Evolutionary conservation across 306 rosid genomes (phyloP).

Genomic region (Trifolium repens): DNA sequence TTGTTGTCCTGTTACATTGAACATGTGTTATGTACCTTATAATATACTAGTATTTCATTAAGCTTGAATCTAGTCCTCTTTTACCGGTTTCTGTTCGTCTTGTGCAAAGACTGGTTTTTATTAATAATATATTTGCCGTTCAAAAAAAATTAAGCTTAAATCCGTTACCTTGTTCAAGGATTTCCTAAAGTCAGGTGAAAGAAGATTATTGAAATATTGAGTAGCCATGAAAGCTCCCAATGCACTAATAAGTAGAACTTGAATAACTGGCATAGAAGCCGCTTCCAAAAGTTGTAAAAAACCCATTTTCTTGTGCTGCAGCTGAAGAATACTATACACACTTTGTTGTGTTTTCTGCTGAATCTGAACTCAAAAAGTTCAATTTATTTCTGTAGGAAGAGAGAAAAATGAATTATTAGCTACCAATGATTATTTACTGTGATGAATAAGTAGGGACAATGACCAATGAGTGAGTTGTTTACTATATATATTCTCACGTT

Average conservation of each 20-base stretch:
- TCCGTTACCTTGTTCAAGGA: conserved; percentile 75
- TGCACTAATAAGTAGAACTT: conserved; percentile 71
- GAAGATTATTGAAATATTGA: conserved; percentile 58
- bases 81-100: no score
- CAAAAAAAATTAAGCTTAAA: background rate
- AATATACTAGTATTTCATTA: background rate
- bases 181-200: conserved; percentile 56
- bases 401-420: background rate
- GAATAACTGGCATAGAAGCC: conserved; percentile 78
- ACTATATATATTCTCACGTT: background rate
- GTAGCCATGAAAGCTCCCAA: conserved; percentile 86
- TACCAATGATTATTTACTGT: background rate
- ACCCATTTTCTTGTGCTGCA: conserved; percentile 55
- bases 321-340: background rate
- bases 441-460: background rate
- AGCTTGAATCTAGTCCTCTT: background rate
- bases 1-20: conserved; percentile 29
- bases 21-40: background rate
- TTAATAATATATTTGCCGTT: no score
- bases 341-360: background rate
- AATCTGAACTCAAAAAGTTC: background rate
- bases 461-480: background rate
- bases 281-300: conserved; percentile 62
- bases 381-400: background rate
- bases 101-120: no score